Base-by-base conservation (phyloP, 2,329 filamentous ascomycete species). In the Ophiostoma ips region DNA sequence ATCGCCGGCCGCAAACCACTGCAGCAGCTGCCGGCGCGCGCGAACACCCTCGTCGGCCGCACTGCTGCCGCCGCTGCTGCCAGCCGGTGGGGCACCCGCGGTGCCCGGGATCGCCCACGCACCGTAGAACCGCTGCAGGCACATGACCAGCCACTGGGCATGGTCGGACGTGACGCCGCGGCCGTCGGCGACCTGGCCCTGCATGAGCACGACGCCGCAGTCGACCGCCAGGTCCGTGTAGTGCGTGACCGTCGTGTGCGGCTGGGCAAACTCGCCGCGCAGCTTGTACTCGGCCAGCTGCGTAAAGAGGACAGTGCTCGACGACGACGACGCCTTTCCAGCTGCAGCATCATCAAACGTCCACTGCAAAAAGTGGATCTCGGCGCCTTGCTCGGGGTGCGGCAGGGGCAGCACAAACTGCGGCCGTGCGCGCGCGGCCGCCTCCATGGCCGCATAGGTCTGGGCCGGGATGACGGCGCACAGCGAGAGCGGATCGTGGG, bases 291-390 rank as follows among this genome's bases (percentile, higher is more conserved):
- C 87, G 15, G 87, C 90, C 31, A 98, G 74, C 61, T 92, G 85
- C 1, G 92, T 98, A 68, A 98, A 96, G 33, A 98, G 79, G 6
- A 96, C 82, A 0, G 84, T 87, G 52, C 76, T 78, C 3, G 80
- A 83, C n/a, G n/a, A n/a, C n/a, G n/a, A n/a, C n/a, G n/a, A n/a
- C 53, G 74, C 68, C 16, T 73, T 75, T 51, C 69, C 69, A 19
- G 66, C 68, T 3, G 19, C 13, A 36, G 30, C 28, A 31, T 33
- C 46, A 53, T 94, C 89, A 66, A 95, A 95, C 0, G 84, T 85
- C 87, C 94, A 98, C 67, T 98, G 90, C 55, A 98, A 68, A 65
- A 94, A 95, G 67, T 98, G 92, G 43, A 98, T 88, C 66, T 96
- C 92, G 44, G 88, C 87, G 48, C 86, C 87, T 56, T 72, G 71